Conservation (phyloP, 2,329 filamentous ascomycete species). For the Plenodomus tracheiphilus region DNA sequence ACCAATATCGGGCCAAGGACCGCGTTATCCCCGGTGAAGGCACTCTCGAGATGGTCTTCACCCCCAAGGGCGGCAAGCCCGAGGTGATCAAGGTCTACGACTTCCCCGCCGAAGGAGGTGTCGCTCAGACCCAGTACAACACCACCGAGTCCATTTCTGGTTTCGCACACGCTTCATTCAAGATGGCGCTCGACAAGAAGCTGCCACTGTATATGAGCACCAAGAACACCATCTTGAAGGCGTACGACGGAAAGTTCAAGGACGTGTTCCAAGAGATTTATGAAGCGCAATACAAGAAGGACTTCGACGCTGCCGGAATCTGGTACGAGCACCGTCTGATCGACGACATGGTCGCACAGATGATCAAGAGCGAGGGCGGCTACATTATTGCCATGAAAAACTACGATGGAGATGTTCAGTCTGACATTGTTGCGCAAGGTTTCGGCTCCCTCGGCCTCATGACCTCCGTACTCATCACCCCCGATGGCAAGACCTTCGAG, state of each 20-base stretch:
- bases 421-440: conserved; percentile 96
- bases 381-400: conserved; percentile 99
- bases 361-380: conserved; percentile 97
- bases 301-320: conserved; percentile 89
- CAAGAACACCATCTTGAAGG: conserved; percentile 99
- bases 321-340: conserved; percentile 99
- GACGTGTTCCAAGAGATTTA: conserved; percentile 99
- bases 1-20: conserved; percentile 98
- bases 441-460: conserved; percentile 98
- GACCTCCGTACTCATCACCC: conserved; percentile 96
- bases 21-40: conserved; percentile 78
- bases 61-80: conserved; percentile 76
- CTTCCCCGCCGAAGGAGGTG: conserved; percentile 82
- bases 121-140: conserved; percentile 97
- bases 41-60: conserved; percentile 93
- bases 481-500: conserved; percentile 95
- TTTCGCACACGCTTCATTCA: conserved; percentile 96
- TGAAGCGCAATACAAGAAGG: conserved; percentile 80
- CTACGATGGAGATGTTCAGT: conserved; percentile 99
- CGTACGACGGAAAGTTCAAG: conserved; percentile 98
- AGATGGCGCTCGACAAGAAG: conserved; percentile 84
- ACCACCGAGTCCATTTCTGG: conserved; percentile 92
- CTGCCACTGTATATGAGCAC: conserved; percentile 99
- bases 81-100: conserved; percentile 88
- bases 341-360: conserved; percentile 99